Base-by-base conservation (phyloP, 2,329 filamentous ascomycete species). In the Cryphonectria japonica region DNA sequence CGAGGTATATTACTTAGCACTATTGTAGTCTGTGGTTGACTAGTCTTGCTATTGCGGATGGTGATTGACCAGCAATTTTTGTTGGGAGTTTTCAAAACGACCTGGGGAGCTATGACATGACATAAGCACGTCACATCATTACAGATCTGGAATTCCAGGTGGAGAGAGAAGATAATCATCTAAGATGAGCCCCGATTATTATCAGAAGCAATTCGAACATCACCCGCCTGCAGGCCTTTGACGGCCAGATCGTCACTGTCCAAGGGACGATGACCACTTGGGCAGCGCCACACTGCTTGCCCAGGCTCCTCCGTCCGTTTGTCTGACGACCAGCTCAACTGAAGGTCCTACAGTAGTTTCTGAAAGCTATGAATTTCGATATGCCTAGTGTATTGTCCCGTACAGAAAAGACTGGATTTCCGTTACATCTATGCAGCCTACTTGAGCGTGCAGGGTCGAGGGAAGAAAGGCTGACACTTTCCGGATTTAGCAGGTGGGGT, bases 401-500 rank as follows among this genome's bases (percentile, higher is more conserved):
- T 57, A 13, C 1, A 32, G 54, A 32, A 2, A 29, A 59, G 26
- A 19, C 26, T 32, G 13, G 14, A 2, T 14, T 16, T 32, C 16
- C 54, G 19, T 59, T 59, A 6, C 54, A 34, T 13, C 29, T 32
- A 34, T 29, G 29, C 7, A 19, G 29, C 54, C 52, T 26, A 26
- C n/a, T 13, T n/a, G 19, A 16, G 16, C 13, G 19, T 22, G 37
- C 22, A 41, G 50, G 54, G 2, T 26, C 22, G 11, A 32, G 13
- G 9, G 37, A n/a, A 29, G 50, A n/a, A 46, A 67, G 65, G 65
- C 65, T 67, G 65, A 60, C 65, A 60, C 50, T 67, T 67, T 57
- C 65, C 65, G 26, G 32, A 59, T 67, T 5, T 4, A 67, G 65
- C n/a, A 67, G 43, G 65, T 67, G 65, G 65, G 34, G 52, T 22